Base-by-base conservation (phyloP, 2,329 filamentous ascomycete genomes). In the Sporothrix schenckii region DNA sequence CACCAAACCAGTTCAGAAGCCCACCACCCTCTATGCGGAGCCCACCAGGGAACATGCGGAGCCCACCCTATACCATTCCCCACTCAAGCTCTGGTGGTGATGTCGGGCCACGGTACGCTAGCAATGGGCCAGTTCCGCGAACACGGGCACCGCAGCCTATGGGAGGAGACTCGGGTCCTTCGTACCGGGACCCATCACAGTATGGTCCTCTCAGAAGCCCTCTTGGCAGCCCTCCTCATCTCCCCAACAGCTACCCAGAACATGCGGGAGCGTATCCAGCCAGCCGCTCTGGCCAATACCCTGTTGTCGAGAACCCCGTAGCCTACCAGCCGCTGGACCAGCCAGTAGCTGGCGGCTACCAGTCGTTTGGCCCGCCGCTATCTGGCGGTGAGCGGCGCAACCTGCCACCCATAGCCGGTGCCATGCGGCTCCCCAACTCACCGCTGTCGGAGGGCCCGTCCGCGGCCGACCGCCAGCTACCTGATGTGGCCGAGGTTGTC, bases 171-270 rank as follows among this genome's bases (percentile, higher is more conserved):
- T 16, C 39, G 6, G 54, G 54, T 13, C 14, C 27, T 27, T 54
- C 53, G 19, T 61, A 61, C 34, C 34, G 56, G 30, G 56, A 61
- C 34, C 34, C 56, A 9, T 61, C 56, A 7, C 56, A 61, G 34
- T 47, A 63, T 30, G 58, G 47, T 27, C 63, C 69, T 2, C 54
- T 53, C 2, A 39, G 66, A n/a, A 68, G 53, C 3, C 66, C 65
- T 0, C 66, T 56, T 7, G 34, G 53, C 58, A 65, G 44, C 39
- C 69, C 63, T 30, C 49, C 70, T 14, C 63, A 66, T 27, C 6
- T 63, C 0, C 14, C 39, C 39, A 47, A 19, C 39, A n/a, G 39
- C 39, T 47, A 47, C 24, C 24, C 24, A 2, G 52, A 54, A 4
- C 52, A 54, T 30, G 52, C 52, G 5, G 52, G 24, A n/a, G 39